These are phyloP conservation scores for Protomyces macrosporus DNA, from an alignment of 1,139 yeast genomes.

Conservation along the genomic window DNA sequence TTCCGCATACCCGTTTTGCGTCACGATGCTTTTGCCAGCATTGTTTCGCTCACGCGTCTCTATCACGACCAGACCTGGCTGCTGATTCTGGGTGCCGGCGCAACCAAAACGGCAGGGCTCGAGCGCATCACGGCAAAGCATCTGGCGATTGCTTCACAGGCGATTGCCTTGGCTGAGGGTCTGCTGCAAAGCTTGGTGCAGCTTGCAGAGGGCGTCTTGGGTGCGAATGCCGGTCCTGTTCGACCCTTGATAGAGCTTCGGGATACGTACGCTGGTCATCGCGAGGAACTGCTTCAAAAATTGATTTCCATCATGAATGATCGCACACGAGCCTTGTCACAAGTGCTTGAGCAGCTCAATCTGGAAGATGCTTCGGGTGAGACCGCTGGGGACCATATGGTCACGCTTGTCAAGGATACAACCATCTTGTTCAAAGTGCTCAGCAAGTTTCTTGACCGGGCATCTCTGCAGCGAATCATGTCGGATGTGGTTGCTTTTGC, in stretches of 20 bases:
- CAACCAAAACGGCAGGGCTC: slow-evolving; percentile 68
- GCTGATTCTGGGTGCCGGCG: slow-evolving; percentile 70
- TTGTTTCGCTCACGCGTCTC: slow-evolving; percentile 50
- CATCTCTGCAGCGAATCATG: slow-evolving; percentile 9
- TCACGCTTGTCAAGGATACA: slow-evolving; percentile 49
- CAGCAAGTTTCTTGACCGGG: slow-evolving; percentile 46
- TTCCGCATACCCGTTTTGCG: slow-evolving; percentile 49
- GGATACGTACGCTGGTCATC: slow-evolving; percentile 52
- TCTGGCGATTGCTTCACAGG: slow-evolving; percentile 64
- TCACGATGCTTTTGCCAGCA: slow-evolving; percentile 39
- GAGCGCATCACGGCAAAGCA: slow-evolving; percentile 73
- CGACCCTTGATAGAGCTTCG: slow-evolving; percentile 41
- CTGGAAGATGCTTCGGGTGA: slow-evolving; percentile 43
- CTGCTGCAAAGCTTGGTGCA: slow-evolving; percentile 41
- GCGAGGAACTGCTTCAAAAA: slow-evolving; percentile 60
- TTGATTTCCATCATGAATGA: slow-evolving; percentile 67
- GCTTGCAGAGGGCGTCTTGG: slow-evolving; percentile 36
- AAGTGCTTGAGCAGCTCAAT: neutral
- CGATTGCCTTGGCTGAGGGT: slow-evolving; percentile 44
- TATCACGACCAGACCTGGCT: slow-evolving; percentile 56
- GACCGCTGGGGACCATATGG: slow-evolving; percentile 59
- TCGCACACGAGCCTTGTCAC: slow-evolving; percentile 39
- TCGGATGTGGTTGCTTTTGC: slow-evolving; percentile 4
- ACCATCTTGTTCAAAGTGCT: slow-evolving; percentile 41
- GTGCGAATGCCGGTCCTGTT: slow-evolving; percentile 27